Base-by-base conservation (phyloP, 129 eudicot species). In the Flaveria sonorensis region DNA sequence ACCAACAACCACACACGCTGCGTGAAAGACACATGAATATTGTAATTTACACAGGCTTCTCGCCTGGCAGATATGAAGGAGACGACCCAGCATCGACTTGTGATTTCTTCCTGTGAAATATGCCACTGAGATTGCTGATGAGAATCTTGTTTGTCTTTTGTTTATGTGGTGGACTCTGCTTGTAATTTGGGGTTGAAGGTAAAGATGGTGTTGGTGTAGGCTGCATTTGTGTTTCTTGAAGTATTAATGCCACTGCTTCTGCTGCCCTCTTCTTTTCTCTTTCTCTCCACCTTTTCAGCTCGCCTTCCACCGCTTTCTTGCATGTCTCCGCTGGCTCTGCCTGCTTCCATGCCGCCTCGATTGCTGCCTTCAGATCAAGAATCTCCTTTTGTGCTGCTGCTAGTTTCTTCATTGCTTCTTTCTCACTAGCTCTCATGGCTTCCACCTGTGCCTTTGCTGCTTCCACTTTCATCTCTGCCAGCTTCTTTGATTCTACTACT, bases 371-470 rank as follows among this genome's bases (percentile, higher is more conserved):
- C 81, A 84, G 75, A 19, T 86, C 94, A 6, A 82, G 85, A 12
- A 91, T 88, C 81, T 95, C 97, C 77, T 95, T 87, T 79, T 83
- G 85, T 3, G 86, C 73, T 0, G 88, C 94, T 79, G 85, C 94
- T 36, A 91, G 72, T 56, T 70, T 86, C 81, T 91, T 84, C 10
- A 87, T 45, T 21, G 92, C 93, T 79, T 91, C 97, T 51, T 87
- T 81, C 82, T 94, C 97, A 32, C 97, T 91, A 3, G 97, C 96
- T 71, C 83, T 87, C 81, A 91, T 92, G 7, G 99, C 97, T 63
- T 91, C 98, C 60, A 82, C 96, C 74, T 87, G 97, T 40, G 98
- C 97, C 84, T 87, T 72, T 8, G 98, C 98, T 52, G 97, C 98
- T 15, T 81, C 96, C 30, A 94, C 94, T 77, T 85, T 94, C 88